A percentile compares a stretch with the other conserved stretches of the same genome.
Conservation (phyloP, 179 eudicot species). For the Amaranthus tricolor region DNA sequence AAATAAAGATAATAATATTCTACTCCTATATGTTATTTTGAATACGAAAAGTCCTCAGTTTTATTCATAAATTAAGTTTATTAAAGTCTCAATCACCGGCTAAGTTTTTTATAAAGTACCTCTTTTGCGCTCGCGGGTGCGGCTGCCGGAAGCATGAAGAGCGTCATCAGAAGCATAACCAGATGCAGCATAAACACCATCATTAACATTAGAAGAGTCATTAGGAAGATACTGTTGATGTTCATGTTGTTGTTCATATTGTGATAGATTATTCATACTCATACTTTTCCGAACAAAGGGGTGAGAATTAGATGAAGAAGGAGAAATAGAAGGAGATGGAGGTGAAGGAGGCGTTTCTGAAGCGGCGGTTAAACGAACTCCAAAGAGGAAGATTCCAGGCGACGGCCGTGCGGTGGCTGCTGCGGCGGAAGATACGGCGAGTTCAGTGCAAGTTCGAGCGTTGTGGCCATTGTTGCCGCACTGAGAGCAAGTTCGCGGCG, state of each 20-base stretch:
- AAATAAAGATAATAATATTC: too few relatives aligned
- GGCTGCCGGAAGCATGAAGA: slow-evolving; percentile 53
- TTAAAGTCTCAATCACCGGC: too few relatives aligned
- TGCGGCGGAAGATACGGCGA: not conserved
- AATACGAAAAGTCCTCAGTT: too few relatives aligned
- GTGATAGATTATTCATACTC: slow-evolving; percentile 71
- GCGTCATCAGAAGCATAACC: slow-evolving; percentile 75
- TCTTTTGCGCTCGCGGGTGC: slow-evolving; percentile 68
- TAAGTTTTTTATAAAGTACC: slow-evolving; percentile 32
- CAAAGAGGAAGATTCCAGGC: slow-evolving; percentile 58
- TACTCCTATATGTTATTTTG: too few relatives aligned
- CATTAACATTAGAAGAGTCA: slow-evolving; percentile 7
- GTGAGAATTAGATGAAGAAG: not conserved
- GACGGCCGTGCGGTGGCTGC: slow-evolving; percentile 4
- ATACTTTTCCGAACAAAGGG: slow-evolving; percentile 51
- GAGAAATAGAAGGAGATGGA: not conserved
- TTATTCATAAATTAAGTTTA: too few relatives aligned
- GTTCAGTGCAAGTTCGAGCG: slow-evolving; percentile 42
- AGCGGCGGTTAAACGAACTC: slow-evolving; percentile 45
- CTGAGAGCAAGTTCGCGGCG: slow-evolving; percentile 38
- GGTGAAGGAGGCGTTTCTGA: not conserved
- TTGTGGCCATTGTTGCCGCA: slow-evolving; percentile 54
- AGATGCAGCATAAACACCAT: slow-evolving; percentile 13
- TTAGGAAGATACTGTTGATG: slow-evolving; percentile 11
- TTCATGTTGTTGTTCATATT: slow-evolving; percentile 49